Base-by-base conservation (phyloP, 768 basidiomycete species). In the Dictyophora rubrovolvata region DNA sequence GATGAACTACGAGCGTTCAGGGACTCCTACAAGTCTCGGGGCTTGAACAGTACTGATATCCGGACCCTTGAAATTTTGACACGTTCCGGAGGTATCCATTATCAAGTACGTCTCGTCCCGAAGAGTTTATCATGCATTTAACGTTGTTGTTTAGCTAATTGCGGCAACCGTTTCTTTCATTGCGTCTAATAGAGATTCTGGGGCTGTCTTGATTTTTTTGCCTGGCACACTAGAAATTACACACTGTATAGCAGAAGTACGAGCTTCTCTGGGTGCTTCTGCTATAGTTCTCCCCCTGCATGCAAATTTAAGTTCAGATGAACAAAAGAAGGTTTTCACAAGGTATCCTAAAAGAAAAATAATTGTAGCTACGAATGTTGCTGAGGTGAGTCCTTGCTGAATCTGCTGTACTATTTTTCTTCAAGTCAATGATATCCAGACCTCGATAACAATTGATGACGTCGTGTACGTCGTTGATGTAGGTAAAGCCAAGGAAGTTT, bases 371-470 rank as follows among this genome's bases (percentile, higher is more conserved):
- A 96, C 94, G 2, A 96, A 96, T 66, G 89, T 97, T 33, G 91
- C 91, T 6, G 91, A 93, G 78, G 89, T 84, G 59, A 56, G 75
- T 67, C 54, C 63, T 28, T 64, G 68, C 34, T 42, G 33, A 17
- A 14, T n/a, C 42, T 21, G 12, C 12, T 48, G 17, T 22, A 6
- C n/a, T n/a, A n/a, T 0, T 48, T 2, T 5, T 28, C 22, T 48
- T 17, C 33, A 36, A 34, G 37, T 50, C 34, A 21, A 47, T 12
- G 28, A 50, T 50, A 28, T 14, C n/a, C 53, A 93, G 83, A 93
- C 91, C 1, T 91, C 89, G 1, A 88, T 94, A 56, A 93, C 92
- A 0, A 92, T 96, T 58, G 87, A 93, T 65, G 92, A 94, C 65
- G 79, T 94, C 21, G 76, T 87, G 37, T 90, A 87, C 65, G 91